Evolutionary conservation across 352 stramenopile species (phyloP).

Genomic region (Achlya hypogyna): DNA sequence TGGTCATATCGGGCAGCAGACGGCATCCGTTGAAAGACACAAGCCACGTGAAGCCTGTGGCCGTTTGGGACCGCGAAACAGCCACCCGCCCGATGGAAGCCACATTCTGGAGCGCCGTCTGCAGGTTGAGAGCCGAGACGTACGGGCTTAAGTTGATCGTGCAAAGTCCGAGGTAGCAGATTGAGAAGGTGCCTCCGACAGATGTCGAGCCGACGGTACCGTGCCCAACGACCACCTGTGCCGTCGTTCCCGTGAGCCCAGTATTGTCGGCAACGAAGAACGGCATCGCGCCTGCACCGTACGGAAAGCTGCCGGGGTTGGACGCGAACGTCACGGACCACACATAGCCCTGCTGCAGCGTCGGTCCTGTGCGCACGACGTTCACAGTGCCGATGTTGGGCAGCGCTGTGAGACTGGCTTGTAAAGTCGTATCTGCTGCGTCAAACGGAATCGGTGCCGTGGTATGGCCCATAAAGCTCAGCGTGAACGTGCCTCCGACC

Average conservation of each 20-base stretch:
- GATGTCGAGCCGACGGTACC: constrained; percentile 37
- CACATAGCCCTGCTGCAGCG: constrained; percentile 83
- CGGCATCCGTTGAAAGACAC: constrained; percentile 85
- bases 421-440: constrained; percentile 86
- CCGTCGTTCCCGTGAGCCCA: constrained; percentile 36
- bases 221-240: constrained; percentile 26
- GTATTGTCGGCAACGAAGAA: constrained; percentile 33
- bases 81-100: constrained; percentile 47
- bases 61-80: constrained; percentile 46
- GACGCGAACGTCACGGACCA: constrained; percentile 92
- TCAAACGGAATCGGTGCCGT: constrained; percentile 89
- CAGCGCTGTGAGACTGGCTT: constrained; percentile 85
- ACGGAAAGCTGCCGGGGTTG: constrained; percentile 89
- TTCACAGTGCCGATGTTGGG: constrained; percentile 88
- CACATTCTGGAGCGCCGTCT: constrained; percentile 39
- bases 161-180: constrained; percentile 25
- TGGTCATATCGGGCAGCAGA: constrained; percentile 29
- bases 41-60: constrained; percentile 81
- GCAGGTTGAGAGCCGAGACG: constrained; percentile 32
- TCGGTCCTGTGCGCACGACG: constrained; percentile 75
- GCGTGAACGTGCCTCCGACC: constrained; percentile 77
- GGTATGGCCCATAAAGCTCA: constrained; percentile 82
- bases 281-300: constrained; percentile 51
- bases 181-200: constrained; percentile 47
- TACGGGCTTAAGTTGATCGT: constrained; percentile 42